Base-by-base conservation (phyloP, 1,284 basidiomycete species). In the Sanguinoderma infundibulare region DNA sequence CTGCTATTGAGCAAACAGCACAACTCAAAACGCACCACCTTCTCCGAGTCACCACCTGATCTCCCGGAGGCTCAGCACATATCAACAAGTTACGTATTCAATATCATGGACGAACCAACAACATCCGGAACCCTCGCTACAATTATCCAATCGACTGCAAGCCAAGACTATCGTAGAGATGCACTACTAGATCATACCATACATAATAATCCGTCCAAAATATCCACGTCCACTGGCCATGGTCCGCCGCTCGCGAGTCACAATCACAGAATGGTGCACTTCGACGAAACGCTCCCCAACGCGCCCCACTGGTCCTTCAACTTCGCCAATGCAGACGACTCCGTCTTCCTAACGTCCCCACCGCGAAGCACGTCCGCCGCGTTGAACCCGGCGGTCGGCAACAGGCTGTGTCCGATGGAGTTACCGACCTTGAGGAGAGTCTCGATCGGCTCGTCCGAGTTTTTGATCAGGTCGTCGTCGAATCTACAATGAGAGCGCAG, bases 381-480 rank as follows among this genome's bases (percentile, higher is more conserved):
- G 34, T 55, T 26, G 39, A 55, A 60, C 24, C 47, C 52, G 0
- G 15, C 59, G 2, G 28, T 14, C 14, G 56, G 54, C 9, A 59
- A 22, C 50, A 60, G 12, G 36, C 59, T 56, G 26, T 30, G 47
- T 9, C 65, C 65, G 30, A 66, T 53, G 36, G 65, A 62, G 17
- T 66, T 55, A 2, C 65, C 65, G 12, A 90, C 91, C 75, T 86
- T 84, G 38, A 95, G 82, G 6, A 91, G 75, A 20, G 91, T 93
- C 77, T 95, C 93, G 53, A 91, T 80, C 20, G 82, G 78, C 56
- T 80, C 75, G 55, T 77, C 69, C 35, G 90, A 90, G 66, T 86
- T 88, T 39, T 74, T 68, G 36, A 87, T 62, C 55, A 96, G 72
- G 72, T 95, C 92, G 8, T 82, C 74, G 69, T 95, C 92, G 69